Base-by-base conservation (phyloP, 2,329 filamentous ascomycete species). In the Trichoderma polysporum region DNA sequence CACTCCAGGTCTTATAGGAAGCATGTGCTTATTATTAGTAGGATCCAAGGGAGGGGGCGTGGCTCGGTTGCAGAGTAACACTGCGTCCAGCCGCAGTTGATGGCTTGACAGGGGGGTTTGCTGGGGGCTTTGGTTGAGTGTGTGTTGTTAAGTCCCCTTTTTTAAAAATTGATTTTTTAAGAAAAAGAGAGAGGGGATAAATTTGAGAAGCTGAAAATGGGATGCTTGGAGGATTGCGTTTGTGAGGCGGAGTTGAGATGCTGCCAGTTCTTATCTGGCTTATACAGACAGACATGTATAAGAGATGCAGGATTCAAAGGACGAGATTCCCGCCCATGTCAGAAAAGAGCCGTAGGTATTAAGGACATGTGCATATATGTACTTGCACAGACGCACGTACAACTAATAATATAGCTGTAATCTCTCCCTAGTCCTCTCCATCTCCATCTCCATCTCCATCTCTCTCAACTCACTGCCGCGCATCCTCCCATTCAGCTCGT, bases 401-500 rank as follows among this genome's bases (percentile, higher is more conserved):
- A 60, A 60, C 57, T 29, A 29, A 45, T 25, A 35, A 10, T n/a
- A n/a, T n/a, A n/a, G n/a, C n/a, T n/a, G n/a, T n/a, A n/a, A n/a
- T n/a, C n/a, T n/a, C n/a, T n/a, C n/a, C n/a, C 57, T 22, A 12
- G 27, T 17, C 7, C 8, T 35, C 17, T 25, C 35, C 4, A 6
- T 19, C n/a, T 50, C 33, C 29, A 39, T 25, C 37, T 57, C 22
- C 7, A n/a, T 29, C 22, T 41, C 22, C 15, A 19, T 56, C 22
- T 39, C 19, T 25, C n/a, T 31, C 17, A 17, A 35, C 22, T 29
- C n/a, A 4, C 47, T 50, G 47, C 47, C 47, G 22, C 45, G 22
- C 22, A 50, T 19, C 49, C 49, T 53, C 49, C 29, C 49, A 27
- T 67, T 65, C 66, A 67, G 66, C 66, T 67, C 47, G 27, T 64